Evolutionary conservation across 2,329 filamentous ascomycete genomes (phyloP).

Genomic region (Xylaria digitata): DNA sequence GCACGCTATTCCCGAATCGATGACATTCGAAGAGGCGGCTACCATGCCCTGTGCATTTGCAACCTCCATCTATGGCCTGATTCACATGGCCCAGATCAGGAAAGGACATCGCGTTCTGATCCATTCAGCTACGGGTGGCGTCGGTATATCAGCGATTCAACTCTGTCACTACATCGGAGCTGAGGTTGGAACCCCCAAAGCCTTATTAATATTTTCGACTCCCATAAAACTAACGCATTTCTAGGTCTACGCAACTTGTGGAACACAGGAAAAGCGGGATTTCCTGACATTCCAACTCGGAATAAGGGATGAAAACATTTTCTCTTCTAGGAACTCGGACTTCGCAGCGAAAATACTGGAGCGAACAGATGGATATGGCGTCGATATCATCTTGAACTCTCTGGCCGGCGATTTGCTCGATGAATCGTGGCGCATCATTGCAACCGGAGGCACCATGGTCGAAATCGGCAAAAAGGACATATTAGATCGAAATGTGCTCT

Average conservation of each 20-base stretch:
- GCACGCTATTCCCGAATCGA: slow-evolving; percentile 15
- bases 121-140: slow-evolving; percentile 38
- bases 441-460: slow-evolving; percentile 9
- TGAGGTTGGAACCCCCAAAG: not conserved
- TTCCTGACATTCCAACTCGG: slow-evolving; percentile 13
- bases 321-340: slow-evolving; percentile 9
- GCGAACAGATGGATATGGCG: slow-evolving; percentile 19
- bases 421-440: slow-evolving; percentile 16
- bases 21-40: slow-evolving; percentile 30
- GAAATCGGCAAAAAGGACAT: slow-evolving; percentile 36
- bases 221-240: not conserved
- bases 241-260: slow-evolving; percentile 26
- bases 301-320: slow-evolving; percentile 16
- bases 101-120: slow-evolving; percentile 30
- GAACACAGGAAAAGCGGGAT: slow-evolving; percentile 23
- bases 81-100: slow-evolving; percentile 3
- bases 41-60: slow-evolving; percentile 19
- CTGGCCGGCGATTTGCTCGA: slow-evolving; percentile 27
- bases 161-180: slow-evolving; percentile 30
- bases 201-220: too few relatives aligned
- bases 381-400: slow-evolving; percentile 31
- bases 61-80: slow-evolving; percentile 19
- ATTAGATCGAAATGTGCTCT: slow-evolving; percentile 20
- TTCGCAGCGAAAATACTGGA: slow-evolving; percentile 13
- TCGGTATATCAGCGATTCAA: slow-evolving; percentile 37